Evolutionary conservation across 163 green algal genomes (phyloP).

Genomic region (Botryococcus braunii): DNA sequence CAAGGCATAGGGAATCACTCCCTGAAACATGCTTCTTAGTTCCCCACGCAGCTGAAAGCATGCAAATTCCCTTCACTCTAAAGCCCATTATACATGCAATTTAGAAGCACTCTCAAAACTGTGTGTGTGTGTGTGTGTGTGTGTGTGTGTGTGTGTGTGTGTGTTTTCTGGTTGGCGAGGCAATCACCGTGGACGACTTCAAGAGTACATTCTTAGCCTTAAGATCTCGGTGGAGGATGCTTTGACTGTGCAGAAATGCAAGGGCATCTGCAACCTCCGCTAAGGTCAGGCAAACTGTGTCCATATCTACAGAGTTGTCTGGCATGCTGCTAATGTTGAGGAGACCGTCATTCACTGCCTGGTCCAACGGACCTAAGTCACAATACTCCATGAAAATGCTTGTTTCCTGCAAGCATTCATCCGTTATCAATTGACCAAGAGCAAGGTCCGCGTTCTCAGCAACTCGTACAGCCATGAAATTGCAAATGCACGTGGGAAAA

Average conservation of each 20-base stretch:
- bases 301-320: conserved; percentile 26
- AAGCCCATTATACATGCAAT: no score
- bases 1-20: no score
- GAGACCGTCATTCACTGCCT: conserved; percentile 22
- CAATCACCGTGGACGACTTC: conserved; percentile 15
- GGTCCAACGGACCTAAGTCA: conserved; percentile 39
- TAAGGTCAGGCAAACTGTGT: conserved; percentile 39
- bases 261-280: conserved; percentile 46
- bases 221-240: conserved; percentile 64
- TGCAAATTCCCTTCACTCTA: no score
- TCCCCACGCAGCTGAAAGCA: no score
- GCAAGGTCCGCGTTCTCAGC: no score
- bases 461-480: no score
- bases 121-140: no score
- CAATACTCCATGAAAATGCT: conserved; percentile 63
- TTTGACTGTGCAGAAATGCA: conserved; percentile 55
- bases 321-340: conserved; percentile 2
- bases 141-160: no score
- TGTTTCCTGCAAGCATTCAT: conserved; percentile 40
- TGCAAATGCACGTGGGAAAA: no score
- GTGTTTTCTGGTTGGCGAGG: neutral
- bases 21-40: no score
- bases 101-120: no score
- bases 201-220: conserved; percentile 64
- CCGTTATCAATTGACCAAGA: no score